phyloP scores from a whole-genome alignment of 2,329 filamentous ascomycete genomes.

The Ophiostoma angusticollis region DNA sequence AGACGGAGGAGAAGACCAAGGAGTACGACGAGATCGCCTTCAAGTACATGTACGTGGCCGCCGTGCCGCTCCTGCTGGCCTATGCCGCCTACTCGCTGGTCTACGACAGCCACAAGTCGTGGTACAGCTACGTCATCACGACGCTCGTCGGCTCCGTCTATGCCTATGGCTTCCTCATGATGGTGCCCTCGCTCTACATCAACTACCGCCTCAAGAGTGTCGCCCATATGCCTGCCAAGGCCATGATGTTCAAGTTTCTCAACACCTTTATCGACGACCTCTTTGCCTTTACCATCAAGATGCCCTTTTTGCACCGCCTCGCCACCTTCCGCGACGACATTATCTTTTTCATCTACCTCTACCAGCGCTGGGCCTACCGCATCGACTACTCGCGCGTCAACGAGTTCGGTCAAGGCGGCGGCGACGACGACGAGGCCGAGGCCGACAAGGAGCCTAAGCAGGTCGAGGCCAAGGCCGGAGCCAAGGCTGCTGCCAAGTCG shows the following conservation, averaged over 20 bases:
- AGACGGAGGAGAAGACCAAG: conserved; percentile 94
- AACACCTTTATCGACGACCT: conserved; percentile 99
- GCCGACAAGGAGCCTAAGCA: conserved; percentile 25
- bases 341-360: conserved; percentile 96
- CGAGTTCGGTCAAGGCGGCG: conserved; percentile 96
- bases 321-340: conserved; percentile 90
- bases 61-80: conserved; percentile 75
- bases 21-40: conserved; percentile 98
- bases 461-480: conserved; percentile 24
- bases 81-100: conserved; percentile 86
- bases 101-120: conserved; percentile 93
- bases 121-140: conserved; percentile 93
- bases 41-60: conserved; percentile 87
- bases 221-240: conserved; percentile 91
- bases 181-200: conserved; percentile 95
- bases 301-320: conserved; percentile 85
- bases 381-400: conserved; percentile 87
- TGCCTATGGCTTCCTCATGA: conserved; percentile 97
- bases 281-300: conserved; percentile 98
- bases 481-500: conserved; percentile 22
- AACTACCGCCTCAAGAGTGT: conserved; percentile 95
- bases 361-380: conserved; percentile 87
- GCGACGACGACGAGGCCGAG: conserved; percentile 48
- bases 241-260: conserved; percentile 96
- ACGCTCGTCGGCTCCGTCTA: conserved; percentile 94